A percentile compares a stretch with the other conserved stretches of the same genome.
Evolutionary conservation across 345 rosid species (phyloP).

Genomic region (Euphorbia lathyris): DNA sequence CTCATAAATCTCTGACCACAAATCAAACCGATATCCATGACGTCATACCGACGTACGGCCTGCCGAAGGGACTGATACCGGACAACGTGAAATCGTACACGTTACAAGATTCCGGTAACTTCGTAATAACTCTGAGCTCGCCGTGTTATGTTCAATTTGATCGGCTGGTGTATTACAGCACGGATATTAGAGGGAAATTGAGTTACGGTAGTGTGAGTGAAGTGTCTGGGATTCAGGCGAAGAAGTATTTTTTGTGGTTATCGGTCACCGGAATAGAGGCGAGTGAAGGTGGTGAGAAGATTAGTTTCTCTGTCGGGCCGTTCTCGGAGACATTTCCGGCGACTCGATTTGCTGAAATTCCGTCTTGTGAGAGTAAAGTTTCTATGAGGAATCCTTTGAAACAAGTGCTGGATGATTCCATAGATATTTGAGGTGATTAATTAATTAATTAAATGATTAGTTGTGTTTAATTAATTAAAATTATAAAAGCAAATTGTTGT

Average conservation of each 20-base stretch:
- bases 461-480: too few species aligned
- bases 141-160: constrained; percentile 62
- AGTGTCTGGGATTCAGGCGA: constrained; percentile 64
- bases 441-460: too few species aligned
- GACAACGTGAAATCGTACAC: constrained; percentile 55
- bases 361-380: constrained; percentile 45
- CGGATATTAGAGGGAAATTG: constrained; percentile 50
- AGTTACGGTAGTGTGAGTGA: constrained; percentile 53
- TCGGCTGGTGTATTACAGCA: constrained; percentile 50
- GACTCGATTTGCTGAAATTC: constrained; percentile 50
- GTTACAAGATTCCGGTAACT: constrained; percentile 39
- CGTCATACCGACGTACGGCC: constrained; percentile 55
- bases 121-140: constrained; percentile 41
- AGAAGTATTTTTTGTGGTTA: constrained; percentile 63
- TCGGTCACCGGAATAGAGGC: constrained; percentile 57
- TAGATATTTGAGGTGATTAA: constrained; percentile 29
- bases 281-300: constrained; percentile 25
- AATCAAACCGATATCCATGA: constrained; percentile 52
- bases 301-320: constrained; percentile 72
- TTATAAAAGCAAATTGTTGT: too few species aligned
- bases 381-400: constrained; percentile 14
- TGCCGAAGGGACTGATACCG: constrained; percentile 72
- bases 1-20: neutral
- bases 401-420: constrained; percentile 13
- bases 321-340: constrained; percentile 62